Percentiles rank a stretch among this genome's conserved stretches.
phyloP scores from a whole-genome alignment of 1,284 basidiomycete species.

The Melanopsichium pennsylvanicum region DNA sequence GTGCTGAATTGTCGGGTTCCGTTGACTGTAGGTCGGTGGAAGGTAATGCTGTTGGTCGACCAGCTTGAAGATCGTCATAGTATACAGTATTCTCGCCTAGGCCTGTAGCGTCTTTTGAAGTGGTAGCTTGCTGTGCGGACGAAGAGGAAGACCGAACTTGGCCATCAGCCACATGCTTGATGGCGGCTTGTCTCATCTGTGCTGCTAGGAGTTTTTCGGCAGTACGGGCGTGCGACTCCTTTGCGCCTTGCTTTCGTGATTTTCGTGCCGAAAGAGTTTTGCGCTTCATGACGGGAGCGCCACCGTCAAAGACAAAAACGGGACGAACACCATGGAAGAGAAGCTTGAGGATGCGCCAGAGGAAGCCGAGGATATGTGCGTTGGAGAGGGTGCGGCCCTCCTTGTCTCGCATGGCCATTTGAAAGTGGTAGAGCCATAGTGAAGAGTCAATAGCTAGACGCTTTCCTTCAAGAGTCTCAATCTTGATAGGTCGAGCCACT shows the following conservation, averaged over 20 bases:
- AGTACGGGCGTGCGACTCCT: slow-evolving; percentile 60
- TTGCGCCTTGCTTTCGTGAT: slow-evolving; percentile 72
- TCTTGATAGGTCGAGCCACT: slow-evolving; percentile 64
- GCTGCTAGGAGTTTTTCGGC: slow-evolving; percentile 90
- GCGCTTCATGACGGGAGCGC: slow-evolving; percentile 67
- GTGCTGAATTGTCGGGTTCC: slow-evolving; percentile 9
- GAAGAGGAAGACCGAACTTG: slow-evolving; percentile 12
- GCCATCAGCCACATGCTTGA: slow-evolving; percentile 71
- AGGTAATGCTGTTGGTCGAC: slow-evolving; percentile 15
- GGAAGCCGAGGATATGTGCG: slow-evolving; percentile 92
- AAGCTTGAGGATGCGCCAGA: slow-evolving; percentile 83
- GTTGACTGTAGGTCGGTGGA: slow-evolving; percentile 76
- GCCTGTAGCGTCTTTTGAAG: slow-evolving; percentile 1
- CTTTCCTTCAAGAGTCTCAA: slow-evolving; percentile 65
- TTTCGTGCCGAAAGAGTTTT: slow-evolving; percentile 65
- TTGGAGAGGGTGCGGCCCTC: slow-evolving; percentile 89
- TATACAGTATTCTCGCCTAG: slow-evolving; percentile 69
- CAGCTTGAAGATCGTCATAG: slow-evolving; percentile 45
- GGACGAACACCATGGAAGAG: slow-evolving; percentile 86
- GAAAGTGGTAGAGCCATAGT: slow-evolving; percentile 87
- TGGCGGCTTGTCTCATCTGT: slow-evolving; percentile 87
- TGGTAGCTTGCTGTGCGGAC: background rate
- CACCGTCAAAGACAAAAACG: slow-evolving; percentile 90
- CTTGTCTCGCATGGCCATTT: slow-evolving; percentile 95
- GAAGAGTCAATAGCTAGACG: slow-evolving; percentile 83